phyloP scores from a whole-genome alignment of 2,329 filamentous ascomycete genomes.

The Nigrospora sphaerica region DNA sequence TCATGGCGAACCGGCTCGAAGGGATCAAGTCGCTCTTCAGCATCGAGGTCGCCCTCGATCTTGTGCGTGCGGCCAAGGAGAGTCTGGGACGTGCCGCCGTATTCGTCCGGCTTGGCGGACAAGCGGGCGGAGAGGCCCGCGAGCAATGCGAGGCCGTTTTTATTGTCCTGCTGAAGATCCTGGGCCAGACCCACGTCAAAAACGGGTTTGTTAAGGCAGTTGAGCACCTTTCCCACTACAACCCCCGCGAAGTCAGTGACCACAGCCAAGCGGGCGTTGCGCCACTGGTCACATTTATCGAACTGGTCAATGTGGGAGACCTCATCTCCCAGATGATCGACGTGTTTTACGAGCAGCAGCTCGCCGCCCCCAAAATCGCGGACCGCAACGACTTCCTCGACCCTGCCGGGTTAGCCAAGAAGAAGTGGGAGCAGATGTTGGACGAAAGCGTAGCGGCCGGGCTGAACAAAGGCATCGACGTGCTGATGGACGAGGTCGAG shows the following conservation, averaged over 20 bases:
- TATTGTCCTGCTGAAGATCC: conserved; percentile 71
- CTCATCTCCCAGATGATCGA: conserved; percentile 98
- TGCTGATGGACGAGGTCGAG: conserved; percentile 96
- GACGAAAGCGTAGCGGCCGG: conserved; percentile 95
- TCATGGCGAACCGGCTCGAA: conserved; percentile 91
- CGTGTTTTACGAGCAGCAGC: conserved; percentile 95
- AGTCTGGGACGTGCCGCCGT: conserved; percentile 79
- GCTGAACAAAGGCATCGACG: conserved; percentile 94
- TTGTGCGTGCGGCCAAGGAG: conserved; percentile 83
- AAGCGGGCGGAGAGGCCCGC: conserved; percentile 73
- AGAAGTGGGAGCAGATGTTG: conserved; percentile 97
- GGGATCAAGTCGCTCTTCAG: conserved; percentile 94
- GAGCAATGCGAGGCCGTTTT: conserved; percentile 90
- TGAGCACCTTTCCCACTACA: conserved; percentile 82
- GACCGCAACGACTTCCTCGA: conserved; percentile 94
- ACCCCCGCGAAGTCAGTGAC: conserved; percentile 73
- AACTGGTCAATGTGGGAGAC: conserved; percentile 96
- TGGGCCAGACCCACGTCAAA: conserved; percentile 83
- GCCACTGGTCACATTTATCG: conserved; percentile 89
- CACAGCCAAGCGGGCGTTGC: conserved; percentile 70
- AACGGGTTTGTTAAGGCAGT: conserved; percentile 92
- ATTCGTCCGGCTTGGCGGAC: conserved; percentile 74
- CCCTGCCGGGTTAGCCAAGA: conserved; percentile 88
- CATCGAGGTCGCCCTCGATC: conserved; percentile 84
- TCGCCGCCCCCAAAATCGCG: conserved; percentile 72